Evolutionary conservation across 2,329 filamentous ascomycete genomes (phyloP).

Genomic region (Stromatinia cepivora): DNA sequence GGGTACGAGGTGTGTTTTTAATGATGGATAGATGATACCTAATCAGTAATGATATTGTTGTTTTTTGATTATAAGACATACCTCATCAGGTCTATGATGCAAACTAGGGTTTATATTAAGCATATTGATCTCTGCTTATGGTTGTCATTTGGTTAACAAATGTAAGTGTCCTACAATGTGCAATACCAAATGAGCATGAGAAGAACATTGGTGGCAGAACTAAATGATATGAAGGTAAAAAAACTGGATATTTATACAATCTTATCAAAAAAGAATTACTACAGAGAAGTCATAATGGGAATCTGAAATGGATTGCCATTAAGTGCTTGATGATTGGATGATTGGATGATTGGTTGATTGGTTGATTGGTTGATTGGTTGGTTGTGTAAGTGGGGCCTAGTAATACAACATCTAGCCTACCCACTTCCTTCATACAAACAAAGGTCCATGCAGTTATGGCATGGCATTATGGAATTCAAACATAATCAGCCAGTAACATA

Average conservation of each 20-base stretch:
- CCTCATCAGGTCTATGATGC: neutral
- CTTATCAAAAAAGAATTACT: too few species aligned
- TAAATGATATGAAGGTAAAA: neutral
- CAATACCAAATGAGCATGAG: neutral
- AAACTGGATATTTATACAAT: too few species aligned
- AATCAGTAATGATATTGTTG: slow-evolving; percentile 2
- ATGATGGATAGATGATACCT: neutral
- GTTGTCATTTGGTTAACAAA: neutral
- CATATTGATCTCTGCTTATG: neutral
- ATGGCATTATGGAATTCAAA: too few species aligned
- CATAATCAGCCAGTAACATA: too few species aligned
- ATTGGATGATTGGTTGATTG: too few species aligned
- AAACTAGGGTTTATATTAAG: neutral
- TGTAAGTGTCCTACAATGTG: too few species aligned
- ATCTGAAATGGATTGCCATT: neutral
- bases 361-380: too few species aligned
- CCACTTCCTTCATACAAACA: too few species aligned
- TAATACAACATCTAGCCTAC: too few species aligned
- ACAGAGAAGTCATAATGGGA: neutral
- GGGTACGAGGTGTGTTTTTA: neutral
- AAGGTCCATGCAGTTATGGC: too few species aligned
- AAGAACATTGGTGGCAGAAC: neutral
- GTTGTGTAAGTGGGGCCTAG: neutral
- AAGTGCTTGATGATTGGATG: neutral
- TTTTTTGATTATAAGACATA: neutral